Conservation (phyloP, 805 yeast species). For the Saccharomyces eubayanus region DNA sequence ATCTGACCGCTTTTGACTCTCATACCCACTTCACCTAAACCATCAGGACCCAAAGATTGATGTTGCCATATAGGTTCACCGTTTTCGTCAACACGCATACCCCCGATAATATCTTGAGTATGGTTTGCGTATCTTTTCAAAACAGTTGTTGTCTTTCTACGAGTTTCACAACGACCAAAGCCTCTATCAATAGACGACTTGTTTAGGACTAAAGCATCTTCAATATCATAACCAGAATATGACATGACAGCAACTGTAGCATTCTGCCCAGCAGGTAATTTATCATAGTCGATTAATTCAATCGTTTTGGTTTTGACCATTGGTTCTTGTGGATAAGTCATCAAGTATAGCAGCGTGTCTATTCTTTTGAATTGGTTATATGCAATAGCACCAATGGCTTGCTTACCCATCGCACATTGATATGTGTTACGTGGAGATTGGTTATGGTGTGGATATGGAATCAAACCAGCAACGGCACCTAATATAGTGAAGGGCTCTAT, state of each 20-base stretch:
- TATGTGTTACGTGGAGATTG: conserved; percentile 99
- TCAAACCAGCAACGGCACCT: conserved; percentile 97
- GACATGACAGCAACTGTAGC: conserved; percentile 99
- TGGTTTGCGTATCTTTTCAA: conserved; percentile 90
- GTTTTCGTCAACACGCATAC: conserved; percentile 79
- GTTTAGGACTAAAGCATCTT: conserved; percentile 93
- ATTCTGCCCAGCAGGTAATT: conserved; percentile 96
- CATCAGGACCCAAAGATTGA: conserved; percentile 83
- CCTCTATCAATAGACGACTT: conserved; percentile 93
- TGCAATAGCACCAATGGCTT: conserved; percentile 99
- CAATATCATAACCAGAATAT: conserved; percentile 97
- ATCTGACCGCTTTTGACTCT: conserved; percentile 88
- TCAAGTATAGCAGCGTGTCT: conserved; percentile 83
- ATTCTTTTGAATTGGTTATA: conserved; percentile 94
- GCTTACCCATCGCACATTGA: conserved; percentile 99
- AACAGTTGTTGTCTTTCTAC: conserved; percentile 83
- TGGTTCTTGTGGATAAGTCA: conserved; percentile 99
- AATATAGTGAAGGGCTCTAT: conserved; percentile 95
- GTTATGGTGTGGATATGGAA: conserved; percentile 99
- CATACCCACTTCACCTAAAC: conserved; percentile 93
- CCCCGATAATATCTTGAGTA: conserved; percentile 83
- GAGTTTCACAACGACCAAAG: conserved; percentile 93
- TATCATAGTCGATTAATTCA: conserved; percentile 90
- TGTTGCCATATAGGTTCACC: conserved; percentile 83
- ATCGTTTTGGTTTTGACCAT: conserved; percentile 97